Base-by-base conservation (phyloP, 805 yeast genomes). In the Pichia eremophila region DNA sequence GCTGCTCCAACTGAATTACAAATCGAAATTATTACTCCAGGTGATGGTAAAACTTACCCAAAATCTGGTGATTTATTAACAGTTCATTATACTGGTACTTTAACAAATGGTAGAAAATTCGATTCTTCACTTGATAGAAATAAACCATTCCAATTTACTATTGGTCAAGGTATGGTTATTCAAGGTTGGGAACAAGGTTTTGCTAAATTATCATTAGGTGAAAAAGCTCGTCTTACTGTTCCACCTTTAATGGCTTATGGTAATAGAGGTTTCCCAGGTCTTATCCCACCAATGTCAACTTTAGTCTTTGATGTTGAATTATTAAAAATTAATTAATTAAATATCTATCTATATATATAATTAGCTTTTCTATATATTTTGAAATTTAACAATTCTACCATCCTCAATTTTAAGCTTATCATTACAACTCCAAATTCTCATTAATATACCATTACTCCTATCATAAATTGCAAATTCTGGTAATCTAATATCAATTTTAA, bases 111-210 rank as follows among this genome's bases (percentile, higher is more conserved):
- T 61, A 88, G 86, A 74, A 87, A 87, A 72, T 91, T 91, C 65
- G 98, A 91, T 69, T 87, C 96, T 46, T 89, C 97, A 48, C 78
- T 89, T 59, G 95, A 88, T 75, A 83, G 97, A 72, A 93, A 93
- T 63, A 80, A 84, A 68, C 96, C 98, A 56, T 91, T 91, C 82
- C 91, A 87, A 68, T 85, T 95, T 68, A 71, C 74, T 70, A 87
- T 91, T 64, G 97, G 98, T 68, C 95, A 86, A 56, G 96, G 97
- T 55, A 95, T 85, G 72, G 97, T 91, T 57, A 91, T 91, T 72
- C 80, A 81, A 64, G 98, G 97, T 57, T 91, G 97, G 97, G 97
- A 90, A 63, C 85, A 80, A 62, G 95, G 90, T 53, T 87, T 89
- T 65, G 96, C 97, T 47, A 81, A 89, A 70, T 75, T 91, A 65